Evolutionary conservation across 139 green algal species (phyloP), one percentile per base, ranked within the genome.

Genomic region (Chlorella vulgaris): DNA sequence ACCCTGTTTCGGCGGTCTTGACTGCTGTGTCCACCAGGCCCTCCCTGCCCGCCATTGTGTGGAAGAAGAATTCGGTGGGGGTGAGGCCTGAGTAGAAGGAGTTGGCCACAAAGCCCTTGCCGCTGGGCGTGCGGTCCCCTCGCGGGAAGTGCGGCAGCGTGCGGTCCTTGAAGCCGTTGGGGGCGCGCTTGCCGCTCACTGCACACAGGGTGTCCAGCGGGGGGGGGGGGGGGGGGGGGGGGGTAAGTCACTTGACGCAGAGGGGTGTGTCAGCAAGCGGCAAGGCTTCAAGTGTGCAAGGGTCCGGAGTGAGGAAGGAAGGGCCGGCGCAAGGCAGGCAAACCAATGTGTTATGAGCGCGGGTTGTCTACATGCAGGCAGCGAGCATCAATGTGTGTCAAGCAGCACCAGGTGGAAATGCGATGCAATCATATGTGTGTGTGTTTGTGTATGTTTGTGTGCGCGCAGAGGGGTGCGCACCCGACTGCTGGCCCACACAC

Each of bases 11-110:
- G 0, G 96, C 96, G 1, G 96, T 99, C 90, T 99, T 99, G 80
- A 99, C 96, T 22, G 96, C 96, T 1, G 96, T 99, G 86, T 99
- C 96, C 74, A 99, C 96, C 69, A 99, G 89, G 0, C 96, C 94
- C 87, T 98, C 94, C 0, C 95, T 86, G 10, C 94, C 95, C 0
- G 91, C 96, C 96, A 99, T 99, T 71, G 96, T 98, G 91, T 99
- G 96, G 88, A 99, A 99, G 90, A 98, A 99, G 78, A 99, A 99
- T 91, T 99, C 96, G 4, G 94, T 98, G 62, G 96, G 93, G 13
- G 84, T 94, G 33, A 99, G 90, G 4, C 96, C 96, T 86, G 80
- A 86, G 88, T 96, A 99, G 91, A 99, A 99, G n/a, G 87, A 95
- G 88, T 95, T 96, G 61, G 93, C 95, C 60, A 99, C 96, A 87